A percentile compares a stretch with the other conserved stretches of the same genome.
Evolutionary conservation across 1,284 basidiomycete genomes (phyloP).

Genomic region (Sanguinoderma infundibulare): DNA sequence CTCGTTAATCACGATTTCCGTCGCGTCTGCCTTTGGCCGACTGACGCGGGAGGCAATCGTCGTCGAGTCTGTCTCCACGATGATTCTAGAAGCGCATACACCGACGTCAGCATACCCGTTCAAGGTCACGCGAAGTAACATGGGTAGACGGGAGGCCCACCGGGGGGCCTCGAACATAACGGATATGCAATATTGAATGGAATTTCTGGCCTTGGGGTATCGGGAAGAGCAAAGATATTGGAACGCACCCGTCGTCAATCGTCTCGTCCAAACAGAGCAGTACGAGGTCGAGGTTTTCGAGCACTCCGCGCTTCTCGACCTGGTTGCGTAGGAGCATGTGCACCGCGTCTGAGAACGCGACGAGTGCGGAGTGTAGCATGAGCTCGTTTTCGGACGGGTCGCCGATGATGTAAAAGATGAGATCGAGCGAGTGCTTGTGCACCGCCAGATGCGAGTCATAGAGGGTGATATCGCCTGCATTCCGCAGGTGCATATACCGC

Average conservation of each 20-base stretch:
- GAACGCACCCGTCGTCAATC: conserved; percentile 94
- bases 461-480: conserved; percentile 90
- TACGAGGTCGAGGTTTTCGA: conserved; percentile 96
- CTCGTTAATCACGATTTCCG: conserved; percentile 99
- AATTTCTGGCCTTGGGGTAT: no score
- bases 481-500: background rate
- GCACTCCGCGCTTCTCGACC: conserved; percentile 92
- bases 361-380: conserved; percentile 89
- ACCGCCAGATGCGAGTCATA: conserved; percentile 92
- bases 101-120: background rate
- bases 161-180: no score
- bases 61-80: conserved; percentile 95
- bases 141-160: no score
- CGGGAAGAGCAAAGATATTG: background rate
- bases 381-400: conserved; percentile 93
- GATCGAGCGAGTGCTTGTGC: conserved; percentile 93
- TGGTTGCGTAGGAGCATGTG: conserved; percentile 88
- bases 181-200: no score
- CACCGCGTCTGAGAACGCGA: conserved; percentile 87
- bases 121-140: background rate
- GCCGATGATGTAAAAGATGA: conserved; percentile 94
- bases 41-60: conserved; percentile 96
- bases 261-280: conserved; percentile 96
- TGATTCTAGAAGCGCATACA: conserved; percentile 64
- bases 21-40: conserved; percentile 89